Evolutionary conservation across 495 filamentous ascomycete genomes (phyloP), one percentile per base, ranked within the genome.

Genomic region (Hypoxylon fuscum): DNA sequence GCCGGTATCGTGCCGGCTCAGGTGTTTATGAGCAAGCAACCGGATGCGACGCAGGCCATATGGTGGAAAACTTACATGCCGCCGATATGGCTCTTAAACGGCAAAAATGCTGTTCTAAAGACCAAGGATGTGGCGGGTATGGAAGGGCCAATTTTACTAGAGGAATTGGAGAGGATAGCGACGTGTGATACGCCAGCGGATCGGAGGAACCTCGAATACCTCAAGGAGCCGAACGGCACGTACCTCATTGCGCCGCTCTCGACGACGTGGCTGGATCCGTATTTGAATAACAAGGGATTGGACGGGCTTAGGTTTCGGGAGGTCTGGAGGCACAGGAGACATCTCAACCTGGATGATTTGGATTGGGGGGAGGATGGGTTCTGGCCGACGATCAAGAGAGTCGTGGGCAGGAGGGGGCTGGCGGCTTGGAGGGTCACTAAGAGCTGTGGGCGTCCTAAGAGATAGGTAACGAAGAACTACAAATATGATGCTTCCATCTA

Each of bases 51-150:
- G 4, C 81, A 89, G 9, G 90, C 90, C 2, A 81, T 96, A 49
- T 98, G 93, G 93, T 98, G 95, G 95, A 96, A 96, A 68, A 98
- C 96, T 0, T 98, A 98, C 73, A 90, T 88, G 62, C 95, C 95
- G 5, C 95, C 95, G 0, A 87, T 90, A 17, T 98, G 95, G 93
- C 80, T 98, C 14, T 79, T 98, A 20, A 92, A 93, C 54, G 84
- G 88, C 7, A 88, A 89, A 66, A 87, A 86, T 59, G 83, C 82
- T 55, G 76, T 85, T 11, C 69, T 94, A 41, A 76, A 74, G n/a
- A 96, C 92, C 0, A 75, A 74, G 10, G 91, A 97, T 68, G 76
- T 97, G 20, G 97, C 96, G 89, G 92, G 92, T 2, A 86, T 90
- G 67, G 75, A 84, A 4, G 86, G 87, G 3, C 70, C 78, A 4